A percentile compares a stretch with the other conserved stretches of the same genome.
Conservation (phyloP, 352 stramenopile species). For the Pythium dissotocum region DNA sequence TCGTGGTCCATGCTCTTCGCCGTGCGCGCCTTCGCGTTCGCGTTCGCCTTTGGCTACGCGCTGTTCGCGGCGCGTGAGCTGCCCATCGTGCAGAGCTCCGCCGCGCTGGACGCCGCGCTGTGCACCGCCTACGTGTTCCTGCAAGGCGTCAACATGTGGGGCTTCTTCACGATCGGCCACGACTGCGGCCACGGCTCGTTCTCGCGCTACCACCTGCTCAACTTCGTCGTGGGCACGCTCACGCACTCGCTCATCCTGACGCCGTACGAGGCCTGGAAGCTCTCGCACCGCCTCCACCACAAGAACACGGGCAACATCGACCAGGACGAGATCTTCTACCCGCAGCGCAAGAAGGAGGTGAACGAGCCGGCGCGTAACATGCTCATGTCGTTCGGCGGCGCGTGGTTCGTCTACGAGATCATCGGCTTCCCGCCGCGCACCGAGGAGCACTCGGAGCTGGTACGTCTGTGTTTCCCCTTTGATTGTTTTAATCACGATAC, state of each 20-base stretch:
- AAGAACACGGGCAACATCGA: slow-evolving; percentile 89
- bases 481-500: not conserved
- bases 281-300: slow-evolving; percentile 83
- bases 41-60: slow-evolving; percentile 38
- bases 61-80: slow-evolving; percentile 46
- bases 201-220: slow-evolving; percentile 75
- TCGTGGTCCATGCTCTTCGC: slow-evolving; percentile 76
- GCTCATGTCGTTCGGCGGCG: slow-evolving; percentile 47
- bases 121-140: slow-evolving; percentile 65
- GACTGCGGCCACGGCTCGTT: slow-evolving; percentile 83
- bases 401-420: slow-evolving; percentile 74
- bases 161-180: slow-evolving; percentile 83
- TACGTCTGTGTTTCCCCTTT: slow-evolving; percentile 27
- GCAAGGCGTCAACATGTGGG: slow-evolving; percentile 81
- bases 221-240: slow-evolving; percentile 73
- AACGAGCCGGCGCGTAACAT: slow-evolving; percentile 56
- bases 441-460: slow-evolving; percentile 80
- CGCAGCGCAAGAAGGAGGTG: slow-evolving; percentile 58
- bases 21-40: slow-evolving; percentile 51
- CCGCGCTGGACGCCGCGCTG: slow-evolving; percentile 42
- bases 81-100: slow-evolving; percentile 39
- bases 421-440: slow-evolving; percentile 76
- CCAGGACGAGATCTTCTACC: slow-evolving; percentile 84
- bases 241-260: slow-evolving; percentile 83
- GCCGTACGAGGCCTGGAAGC: slow-evolving; percentile 79